These are phyloP conservation scores for Hypoxylon sp. DNA, from an alignment of 2,329 filamentous ascomycete species.

Conservation along the genomic window DNA sequence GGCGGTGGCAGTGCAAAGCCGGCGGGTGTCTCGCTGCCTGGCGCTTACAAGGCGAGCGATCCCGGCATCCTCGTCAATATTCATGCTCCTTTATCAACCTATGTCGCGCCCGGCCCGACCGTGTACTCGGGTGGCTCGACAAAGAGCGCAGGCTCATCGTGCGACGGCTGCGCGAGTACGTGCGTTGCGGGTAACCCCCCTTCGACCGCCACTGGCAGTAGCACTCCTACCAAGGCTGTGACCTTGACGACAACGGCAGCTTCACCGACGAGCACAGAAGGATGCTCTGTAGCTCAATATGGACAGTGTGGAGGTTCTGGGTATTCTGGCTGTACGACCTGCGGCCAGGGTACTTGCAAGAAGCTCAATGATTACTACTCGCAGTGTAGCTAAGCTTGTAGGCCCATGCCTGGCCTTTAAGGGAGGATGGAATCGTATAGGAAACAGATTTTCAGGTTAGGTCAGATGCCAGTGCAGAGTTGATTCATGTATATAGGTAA, in stretches of 20 bases:
- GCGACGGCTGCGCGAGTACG: slow-evolving; percentile 48
- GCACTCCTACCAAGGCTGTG: slow-evolving; percentile 9
- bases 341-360: slow-evolving; percentile 44
- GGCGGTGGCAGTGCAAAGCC: slow-evolving; percentile 48
- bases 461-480: neutral
- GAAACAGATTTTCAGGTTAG: neutral
- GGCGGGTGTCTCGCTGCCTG: slow-evolving; percentile 51
- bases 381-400: slow-evolving; percentile 40
- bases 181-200: slow-evolving; percentile 40
- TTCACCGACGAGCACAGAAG: slow-evolving; percentile 30
- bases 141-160: slow-evolving; percentile 46
- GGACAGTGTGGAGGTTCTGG: slow-evolving; percentile 48
- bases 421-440: neutral
- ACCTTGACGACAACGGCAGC: slow-evolving; percentile 30
- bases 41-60: slow-evolving; percentile 50
- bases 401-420: neutral
- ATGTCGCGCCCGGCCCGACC: slow-evolving; percentile 51
- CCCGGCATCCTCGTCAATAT: slow-evolving; percentile 53
- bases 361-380: slow-evolving; percentile 49
- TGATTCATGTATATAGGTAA: slow-evolving; percentile 22
- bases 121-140: slow-evolving; percentile 46
- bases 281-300: slow-evolving; percentile 44
- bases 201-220: slow-evolving; percentile 34
- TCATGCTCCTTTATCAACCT: slow-evolving; percentile 49
- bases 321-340: slow-evolving; percentile 47